Base-by-base conservation (phyloP, 768 basidiomycete species). In the Lactifluus pinguis region DNA sequence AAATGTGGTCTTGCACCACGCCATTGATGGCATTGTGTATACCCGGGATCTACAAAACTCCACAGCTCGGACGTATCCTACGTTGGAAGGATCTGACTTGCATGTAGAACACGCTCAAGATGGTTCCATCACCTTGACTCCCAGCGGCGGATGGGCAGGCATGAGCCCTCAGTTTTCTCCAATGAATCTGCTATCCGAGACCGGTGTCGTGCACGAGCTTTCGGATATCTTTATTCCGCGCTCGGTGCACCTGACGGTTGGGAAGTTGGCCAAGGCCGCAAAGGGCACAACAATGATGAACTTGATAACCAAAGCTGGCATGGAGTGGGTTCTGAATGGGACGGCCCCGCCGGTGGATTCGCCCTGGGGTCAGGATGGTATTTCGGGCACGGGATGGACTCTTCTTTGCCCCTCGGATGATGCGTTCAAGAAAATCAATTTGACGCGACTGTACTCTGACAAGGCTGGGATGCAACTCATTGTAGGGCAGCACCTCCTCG, bases 271-370 rank as follows among this genome's bases (percentile, higher is more conserved):
- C 66, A 85, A 83, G 67, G 95, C 95, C 4, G 91, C 91, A 21
- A 89, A 91, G 70, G 91, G 86, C 47, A 84, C 80, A 36, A 97
- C 89, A 3, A 98, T 99, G 94, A 76, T 81, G 21, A 89, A 85
- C 36, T 71, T 99, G 68, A 79, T 97, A 61, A 76, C 80, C 58
- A 89, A 87, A 67, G 92, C 91, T 1, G 92, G 92, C 10, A 82
- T 97, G 60, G 88, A 87, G 41, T 98, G 95, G 94, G 74, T 97
- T 41, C 74, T 98, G 57, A 86, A 98, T 65, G 95, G 95, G 5
- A 89, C 85, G 6, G 74, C 80, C 0, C 89, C 89, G 7, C 88
- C 89, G 5, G 82, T 84, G 66, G 86, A 77, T 56, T 86, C 86
- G 10, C 75, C 74, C 11, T 90, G 85, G 85, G 80, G 79, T 6